Conservation (phyloP, 2,329 filamentous ascomycete genomes). For the Trichoderma koningii region DNA sequence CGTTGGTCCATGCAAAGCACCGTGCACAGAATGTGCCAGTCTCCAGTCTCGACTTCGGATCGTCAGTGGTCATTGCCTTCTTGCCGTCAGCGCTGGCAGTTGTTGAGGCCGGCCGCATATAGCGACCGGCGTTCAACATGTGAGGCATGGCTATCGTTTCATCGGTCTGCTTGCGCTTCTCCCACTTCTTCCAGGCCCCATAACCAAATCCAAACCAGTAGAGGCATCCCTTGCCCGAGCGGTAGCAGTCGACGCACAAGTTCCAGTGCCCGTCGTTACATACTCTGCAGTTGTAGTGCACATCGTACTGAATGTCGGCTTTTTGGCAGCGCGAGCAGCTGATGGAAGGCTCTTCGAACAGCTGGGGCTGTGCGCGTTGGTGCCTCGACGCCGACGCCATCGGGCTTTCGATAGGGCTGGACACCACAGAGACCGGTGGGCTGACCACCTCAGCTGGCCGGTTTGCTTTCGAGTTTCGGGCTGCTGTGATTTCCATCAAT, state of each 20-base stretch:
- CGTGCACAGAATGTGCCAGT: slow-evolving; percentile 82
- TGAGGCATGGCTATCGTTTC: slow-evolving; percentile 53
- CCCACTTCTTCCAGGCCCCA: slow-evolving; percentile 68
- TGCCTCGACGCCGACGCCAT: slow-evolving; percentile 38
- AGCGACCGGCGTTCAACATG: slow-evolving; percentile 60
- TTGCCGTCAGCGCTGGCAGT: slow-evolving; percentile 58
- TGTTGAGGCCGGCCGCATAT: slow-evolving; percentile 51
- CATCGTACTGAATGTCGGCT: slow-evolving; percentile 75
- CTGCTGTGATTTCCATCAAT: slow-evolving; percentile 30
- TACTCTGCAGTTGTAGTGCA: slow-evolving; percentile 78
- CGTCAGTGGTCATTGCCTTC: slow-evolving; percentile 63
- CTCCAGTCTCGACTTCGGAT: slow-evolving; percentile 69
- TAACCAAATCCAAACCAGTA: slow-evolving; percentile 89
- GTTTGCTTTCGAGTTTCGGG: slow-evolving; percentile 35
- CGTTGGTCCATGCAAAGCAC: slow-evolving; percentile 73
- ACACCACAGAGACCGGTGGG: slow-evolving; percentile 32
- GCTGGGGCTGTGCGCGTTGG: slow-evolving; percentile 49
- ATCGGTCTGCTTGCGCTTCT: slow-evolving; percentile 50
- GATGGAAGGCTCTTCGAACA: slow-evolving; percentile 71
- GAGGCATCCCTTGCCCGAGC: slow-evolving; percentile 71
- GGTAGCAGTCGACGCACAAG: slow-evolving; percentile 80
- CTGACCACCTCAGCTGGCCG: slow-evolving; percentile 46
- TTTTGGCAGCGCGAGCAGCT: slow-evolving; percentile 71
- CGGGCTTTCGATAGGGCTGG: slow-evolving; percentile 40
- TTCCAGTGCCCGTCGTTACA: slow-evolving; percentile 75